Percentiles rank a stretch among this genome's conserved stretches.
Evolutionary conservation across 139 green algal species (phyloP).

Genomic region (Chlorella ohadii): DNA sequence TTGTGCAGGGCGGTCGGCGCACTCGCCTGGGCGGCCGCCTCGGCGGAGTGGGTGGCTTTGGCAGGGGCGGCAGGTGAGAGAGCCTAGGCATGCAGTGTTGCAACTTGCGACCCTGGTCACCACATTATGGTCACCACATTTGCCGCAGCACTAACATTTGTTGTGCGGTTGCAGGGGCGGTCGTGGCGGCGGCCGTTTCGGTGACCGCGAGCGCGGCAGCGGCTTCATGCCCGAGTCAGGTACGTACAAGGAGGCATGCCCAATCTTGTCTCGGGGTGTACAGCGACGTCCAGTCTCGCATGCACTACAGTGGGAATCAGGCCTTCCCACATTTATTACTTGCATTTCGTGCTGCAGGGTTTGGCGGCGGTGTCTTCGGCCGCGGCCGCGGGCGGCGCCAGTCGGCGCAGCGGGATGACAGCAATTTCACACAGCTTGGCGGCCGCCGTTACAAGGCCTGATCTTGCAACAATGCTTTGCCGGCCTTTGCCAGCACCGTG

Average conservation of each 20-base stretch:
- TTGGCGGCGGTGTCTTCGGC: conserved; percentile 43
- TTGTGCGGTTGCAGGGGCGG: background rate
- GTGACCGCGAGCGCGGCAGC: conserved; percentile 20
- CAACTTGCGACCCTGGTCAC: too few relatives aligned
- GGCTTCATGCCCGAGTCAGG: conserved; percentile 31
- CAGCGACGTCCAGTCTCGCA: too few relatives aligned
- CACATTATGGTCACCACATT: too few relatives aligned
- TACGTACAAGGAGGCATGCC: too few relatives aligned
- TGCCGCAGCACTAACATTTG: too few relatives aligned
- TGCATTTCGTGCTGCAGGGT: conserved; percentile 30
- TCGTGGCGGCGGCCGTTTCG: conserved; percentile 11
- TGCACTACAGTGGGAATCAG: too few relatives aligned
- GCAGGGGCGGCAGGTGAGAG: conserved; percentile 30
- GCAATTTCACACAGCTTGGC: conserved; percentile 31
- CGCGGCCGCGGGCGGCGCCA: conserved; percentile 25
- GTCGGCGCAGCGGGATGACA: conserved; percentile 32
- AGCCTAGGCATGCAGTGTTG: too few relatives aligned
- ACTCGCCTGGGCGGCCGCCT: conserved; percentile 51
- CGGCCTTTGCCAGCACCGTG: too few relatives aligned
- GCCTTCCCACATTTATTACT: too few relatives aligned
- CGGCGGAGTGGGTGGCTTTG: conserved; percentile 32
- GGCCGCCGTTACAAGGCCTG: too few relatives aligned
- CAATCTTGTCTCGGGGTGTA: too few relatives aligned
- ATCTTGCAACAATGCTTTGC: too few relatives aligned
- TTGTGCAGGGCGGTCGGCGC: conserved; percentile 40